Base-by-base conservation (phyloP, 345 rosid species). In the Corchorus olitorius region DNA sequence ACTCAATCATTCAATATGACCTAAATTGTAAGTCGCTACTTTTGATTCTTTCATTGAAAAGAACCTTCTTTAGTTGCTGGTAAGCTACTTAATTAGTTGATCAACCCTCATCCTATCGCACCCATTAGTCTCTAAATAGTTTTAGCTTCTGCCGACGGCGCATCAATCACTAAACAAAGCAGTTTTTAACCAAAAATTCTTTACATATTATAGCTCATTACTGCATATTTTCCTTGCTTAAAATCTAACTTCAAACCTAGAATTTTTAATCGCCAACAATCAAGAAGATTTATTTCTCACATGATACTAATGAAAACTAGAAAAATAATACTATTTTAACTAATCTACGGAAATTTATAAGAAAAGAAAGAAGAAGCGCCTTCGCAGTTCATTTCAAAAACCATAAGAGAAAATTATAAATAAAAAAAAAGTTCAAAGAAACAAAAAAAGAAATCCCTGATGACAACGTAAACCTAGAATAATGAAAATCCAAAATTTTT, bases 11-110 rank as follows among this genome's bases (percentile, higher is more conserved):
- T 70, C 64, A 13, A 41, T 9, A 41, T 6, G 52, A 34, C 14
- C 4, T 5, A 54, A 37, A 37, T 27, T 19, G 50, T n/a, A 19
- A 55, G 75, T 6, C 16, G 19, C 50, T 15, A 9, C 39, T 12
- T 35, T 71, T 37, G 63, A 19, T 35, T 54, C 63, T 55, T 72
- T 72, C n/a, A 39, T 19, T 8, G 7, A 20, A 72, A 72, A 56
- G 14, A 72, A 20, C 53, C 8, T 68, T 49, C 19, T 13, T 22
- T 22, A 48, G 33, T 65, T n/a, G 17, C 33, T 10, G 9, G 70
- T 13, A 35, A 70, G 60, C 17, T 70, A 10, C 48, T 70, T 52
- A 33, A 3, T 63, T 16, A 48, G 59, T 69, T 16, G 48, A 70
- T 70, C 74, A n/a, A 50, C 15, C 45, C 50, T 0, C 45, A 7